Evolutionary conservation across 2,329 filamentous ascomycete species (phyloP), one percentile per base, ranked within the genome.

Genomic region (Chrysoporthe austroafricana): DNA sequence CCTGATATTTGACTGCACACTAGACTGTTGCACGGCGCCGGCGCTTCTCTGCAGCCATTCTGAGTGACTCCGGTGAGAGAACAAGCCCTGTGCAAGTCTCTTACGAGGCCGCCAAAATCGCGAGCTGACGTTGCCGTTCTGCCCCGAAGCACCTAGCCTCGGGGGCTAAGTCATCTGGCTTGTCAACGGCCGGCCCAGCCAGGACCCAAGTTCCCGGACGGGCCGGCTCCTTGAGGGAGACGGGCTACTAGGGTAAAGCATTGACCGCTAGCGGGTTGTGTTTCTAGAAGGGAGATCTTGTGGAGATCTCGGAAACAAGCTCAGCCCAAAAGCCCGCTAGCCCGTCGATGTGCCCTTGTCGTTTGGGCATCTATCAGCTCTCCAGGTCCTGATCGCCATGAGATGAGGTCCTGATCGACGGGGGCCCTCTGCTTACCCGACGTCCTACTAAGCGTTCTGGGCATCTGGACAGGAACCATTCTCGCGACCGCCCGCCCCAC

Each of bases 121-220:
- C 9, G 36, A 9, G 36, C 36, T 39, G 36, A 39, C 36, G 36
- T 39, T 39, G 36, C 36, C 9, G 36, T 6, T 9, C 36, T 58
- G 36, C 32, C 56, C 56, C 16, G 13, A 58, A 58, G 1, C 14
- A 58, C 11, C 56, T 58, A 58, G 56, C 34, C 54, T 58, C 56
- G 16, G 36, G 56, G 13, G 34, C 42, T 39, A 58, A 14, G 5
- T 42, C 4, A 2, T 46, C 18, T 34, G 32, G 56, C 36, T 34
- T 18, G 16, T 36, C 34, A 34, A 39, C 9, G 16, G 34, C 5
- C 11, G 36, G 36, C 13, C 18, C 13, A 14, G 44, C 44, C 11
- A 46, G 44, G 44, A 39, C 14, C 44, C 44, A n/a, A 46, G 7
- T 46, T 46, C 18, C 44, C 44, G 44, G 44, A 46, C 44, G 44